Conservation (phyloP, 2,329 filamentous ascomycete genomes). For the Nemania sp. region DNA sequence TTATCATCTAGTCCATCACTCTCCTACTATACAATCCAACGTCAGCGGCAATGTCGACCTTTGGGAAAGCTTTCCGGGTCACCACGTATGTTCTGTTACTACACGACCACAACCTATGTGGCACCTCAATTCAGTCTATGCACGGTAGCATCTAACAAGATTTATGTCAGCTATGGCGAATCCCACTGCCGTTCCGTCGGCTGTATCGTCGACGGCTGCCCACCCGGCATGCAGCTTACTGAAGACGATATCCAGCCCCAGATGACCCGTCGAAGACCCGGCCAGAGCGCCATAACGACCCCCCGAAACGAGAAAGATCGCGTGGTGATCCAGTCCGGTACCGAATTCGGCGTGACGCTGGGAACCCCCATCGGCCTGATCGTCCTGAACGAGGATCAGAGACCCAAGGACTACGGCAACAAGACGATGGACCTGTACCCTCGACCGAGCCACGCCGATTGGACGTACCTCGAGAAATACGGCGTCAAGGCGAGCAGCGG, state of each 20-base stretch:
- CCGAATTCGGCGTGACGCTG: slow-evolving; percentile 2
- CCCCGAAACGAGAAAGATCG: slow-evolving; percentile 5
- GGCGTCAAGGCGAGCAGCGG: slow-evolving; percentile 12
- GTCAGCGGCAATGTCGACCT: slow-evolving; percentile 75
- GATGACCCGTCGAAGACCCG: slow-evolving; percentile 11
- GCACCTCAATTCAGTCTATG: too few species aligned
- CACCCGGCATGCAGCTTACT: slow-evolving; percentile 4
- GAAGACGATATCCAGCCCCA: slow-evolving; percentile 11
- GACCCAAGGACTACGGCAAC: slow-evolving; percentile 3
- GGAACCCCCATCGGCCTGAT: slow-evolving; percentile 8
- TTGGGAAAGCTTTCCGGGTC: slow-evolving; percentile 78
- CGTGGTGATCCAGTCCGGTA: slow-evolving; percentile 10
- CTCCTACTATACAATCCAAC: neutral
- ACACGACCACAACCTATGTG: too few species aligned
- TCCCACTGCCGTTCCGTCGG: too few species aligned
- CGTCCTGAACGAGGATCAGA: slow-evolving; percentile 7
- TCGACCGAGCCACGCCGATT: slow-evolving; percentile 16
- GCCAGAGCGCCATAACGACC: slow-evolving; percentile 10
- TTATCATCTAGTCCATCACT: neutral
- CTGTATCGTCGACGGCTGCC: slow-evolving; percentile 9
- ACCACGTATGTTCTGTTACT: slow-evolving; percentile 66
- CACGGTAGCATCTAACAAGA: too few species aligned
- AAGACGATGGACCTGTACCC: slow-evolving; percentile 9
- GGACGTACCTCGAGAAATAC: slow-evolving; percentile 21
- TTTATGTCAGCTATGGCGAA: too few species aligned